Percentiles rank a stretch among this genome's conserved stretches.
These are phyloP conservation scores for Xylaria digitata DNA, from an alignment of 2,329 filamentous ascomycete genomes.

Conservation along the genomic window DNA sequence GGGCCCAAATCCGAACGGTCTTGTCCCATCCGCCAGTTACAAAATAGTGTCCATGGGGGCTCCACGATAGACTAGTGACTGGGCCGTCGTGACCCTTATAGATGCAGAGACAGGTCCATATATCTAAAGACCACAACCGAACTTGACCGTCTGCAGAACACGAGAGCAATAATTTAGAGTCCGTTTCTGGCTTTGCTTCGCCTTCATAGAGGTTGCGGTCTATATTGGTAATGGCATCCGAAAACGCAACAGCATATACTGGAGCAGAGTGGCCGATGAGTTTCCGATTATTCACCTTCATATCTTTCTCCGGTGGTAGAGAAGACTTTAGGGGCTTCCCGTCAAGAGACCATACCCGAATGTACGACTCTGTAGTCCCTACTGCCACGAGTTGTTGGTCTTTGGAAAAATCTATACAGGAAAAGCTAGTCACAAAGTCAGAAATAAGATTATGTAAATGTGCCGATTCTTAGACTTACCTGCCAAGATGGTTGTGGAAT, in stretches of 20 bases:
- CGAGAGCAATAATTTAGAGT: slow-evolving; percentile 83
- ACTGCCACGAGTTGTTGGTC: slow-evolving; percentile 88
- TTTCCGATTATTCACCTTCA: slow-evolving; percentile 73
- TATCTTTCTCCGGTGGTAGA: slow-evolving; percentile 67
- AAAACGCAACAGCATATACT: slow-evolving; percentile 91
- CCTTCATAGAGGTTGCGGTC: slow-evolving; percentile 64
- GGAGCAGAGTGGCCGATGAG: slow-evolving; percentile 90
- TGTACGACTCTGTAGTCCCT: slow-evolving; percentile 93
- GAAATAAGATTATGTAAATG: slow-evolving; percentile 1
- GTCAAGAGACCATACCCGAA: slow-evolving; percentile 92
- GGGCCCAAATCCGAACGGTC: slow-evolving; percentile 89
- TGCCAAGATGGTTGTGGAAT: slow-evolving; percentile 95
- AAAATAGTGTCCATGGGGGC: slow-evolving; percentile 96
- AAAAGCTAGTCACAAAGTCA: slow-evolving; percentile 66
- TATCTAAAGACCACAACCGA: slow-evolving; percentile 91
- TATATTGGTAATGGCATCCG: slow-evolving; percentile 71
- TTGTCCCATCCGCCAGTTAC: slow-evolving; percentile 88
- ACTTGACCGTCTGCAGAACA: slow-evolving; percentile 88
- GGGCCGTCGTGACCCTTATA: slow-evolving; percentile 95
- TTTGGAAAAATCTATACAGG: slow-evolving; percentile 95
- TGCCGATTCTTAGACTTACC: slow-evolving; percentile 62
- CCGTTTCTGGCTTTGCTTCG: slow-evolving; percentile 60
- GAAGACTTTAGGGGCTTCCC: slow-evolving; percentile 81
- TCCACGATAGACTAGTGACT: slow-evolving; percentile 88
- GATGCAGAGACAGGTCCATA: slow-evolving; percentile 90